Evolutionary conservation across 2,329 filamentous ascomycete genomes (phyloP).

Genomic region (Botryosphaeria dothidea): DNA sequence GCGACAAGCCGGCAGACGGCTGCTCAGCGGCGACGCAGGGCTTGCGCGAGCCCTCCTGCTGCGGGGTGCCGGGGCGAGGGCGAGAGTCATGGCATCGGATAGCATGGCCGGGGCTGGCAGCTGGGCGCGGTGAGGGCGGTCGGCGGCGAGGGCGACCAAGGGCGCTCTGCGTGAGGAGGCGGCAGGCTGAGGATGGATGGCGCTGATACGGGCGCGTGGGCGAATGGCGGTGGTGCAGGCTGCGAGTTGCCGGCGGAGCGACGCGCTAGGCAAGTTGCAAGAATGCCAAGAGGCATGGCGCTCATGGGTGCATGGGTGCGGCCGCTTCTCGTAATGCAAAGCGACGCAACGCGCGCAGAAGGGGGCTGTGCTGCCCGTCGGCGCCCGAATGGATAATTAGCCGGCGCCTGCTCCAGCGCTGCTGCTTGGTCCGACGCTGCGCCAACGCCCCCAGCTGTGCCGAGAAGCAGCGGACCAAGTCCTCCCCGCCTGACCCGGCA

Average conservation of each 20-base stretch:
- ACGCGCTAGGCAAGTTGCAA: constrained; percentile 19
- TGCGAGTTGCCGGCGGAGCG: constrained; percentile 4
- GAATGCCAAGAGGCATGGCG: constrained; percentile 19
- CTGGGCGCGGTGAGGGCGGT: constrained; percentile 8
- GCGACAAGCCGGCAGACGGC: constrained; percentile 10
- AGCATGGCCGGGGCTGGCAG: not conserved
- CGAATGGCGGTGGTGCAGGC: not conserved
- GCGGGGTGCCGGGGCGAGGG: not conserved
- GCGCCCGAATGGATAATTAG: constrained; percentile 18
- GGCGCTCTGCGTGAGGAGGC: too few species aligned
- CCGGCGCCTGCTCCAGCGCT: constrained; percentile 14
- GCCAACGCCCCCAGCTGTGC: constrained; percentile 7
- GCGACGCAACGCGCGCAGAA: constrained; percentile 17
- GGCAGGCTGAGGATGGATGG: not conserved
- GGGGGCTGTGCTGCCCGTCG: constrained; percentile 19
- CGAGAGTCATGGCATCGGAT: not conserved
- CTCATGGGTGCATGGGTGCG: constrained; percentile 16
- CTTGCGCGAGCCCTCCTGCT: not conserved
- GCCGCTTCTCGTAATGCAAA: constrained; percentile 18
- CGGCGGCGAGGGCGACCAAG: not conserved
- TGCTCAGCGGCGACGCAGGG: not conserved
- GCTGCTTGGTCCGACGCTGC: constrained; percentile 12
- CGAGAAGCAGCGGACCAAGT: constrained; percentile 21
- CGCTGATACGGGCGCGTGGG: not conserved
- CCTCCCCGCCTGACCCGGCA: constrained; percentile 20